Evolutionary conservation across 768 basidiomycete genomes (phyloP).

Genomic region (Leccinum arenicola): DNA sequence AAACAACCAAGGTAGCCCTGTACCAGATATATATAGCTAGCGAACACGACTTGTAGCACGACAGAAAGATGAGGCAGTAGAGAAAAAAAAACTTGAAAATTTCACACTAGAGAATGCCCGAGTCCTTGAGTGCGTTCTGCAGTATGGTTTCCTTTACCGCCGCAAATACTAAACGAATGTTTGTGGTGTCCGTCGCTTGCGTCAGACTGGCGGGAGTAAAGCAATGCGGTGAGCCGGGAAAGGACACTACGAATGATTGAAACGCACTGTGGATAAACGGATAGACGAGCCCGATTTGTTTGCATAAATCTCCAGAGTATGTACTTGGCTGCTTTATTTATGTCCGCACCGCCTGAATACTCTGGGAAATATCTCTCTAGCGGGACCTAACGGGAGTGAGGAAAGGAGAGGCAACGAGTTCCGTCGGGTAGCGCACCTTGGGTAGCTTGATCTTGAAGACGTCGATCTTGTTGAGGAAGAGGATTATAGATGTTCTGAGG

Average conservation of each 20-base stretch:
- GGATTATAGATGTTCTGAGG: slow-evolving; percentile 59
- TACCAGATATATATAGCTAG: slow-evolving; percentile 28
- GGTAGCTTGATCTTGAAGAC: slow-evolving; percentile 75
- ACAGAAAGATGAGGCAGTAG: background rate
- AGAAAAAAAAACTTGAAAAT: background rate
- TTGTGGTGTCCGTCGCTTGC: slow-evolving; percentile 86
- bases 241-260: background rate
- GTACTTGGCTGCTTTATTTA: slow-evolving; percentile 93
- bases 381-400: slow-evolving; percentile 46
- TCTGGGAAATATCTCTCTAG: slow-evolving; percentile 82
- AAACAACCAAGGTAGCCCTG: background rate
- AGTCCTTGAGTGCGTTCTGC: slow-evolving; percentile 83
- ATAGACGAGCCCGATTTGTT: slow-evolving; percentile 77
- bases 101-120: slow-evolving; percentile 63
- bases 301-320: slow-evolving; percentile 96
- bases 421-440: slow-evolving; percentile 30
- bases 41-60: slow-evolving; percentile 12
- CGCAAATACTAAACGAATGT: slow-evolving; percentile 78
- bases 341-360: slow-evolving; percentile 84
- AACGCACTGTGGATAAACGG: slow-evolving; percentile 87
- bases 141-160: slow-evolving; percentile 93
- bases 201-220: slow-evolving; percentile 51
- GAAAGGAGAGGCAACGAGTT: background rate
- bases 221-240: background rate
- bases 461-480: slow-evolving; percentile 73